A percentile compares a stretch with the other conserved stretches of the same genome.
Conservation (phyloP, 140 eudicot genomes). For the Anethum foeniculum region DNA sequence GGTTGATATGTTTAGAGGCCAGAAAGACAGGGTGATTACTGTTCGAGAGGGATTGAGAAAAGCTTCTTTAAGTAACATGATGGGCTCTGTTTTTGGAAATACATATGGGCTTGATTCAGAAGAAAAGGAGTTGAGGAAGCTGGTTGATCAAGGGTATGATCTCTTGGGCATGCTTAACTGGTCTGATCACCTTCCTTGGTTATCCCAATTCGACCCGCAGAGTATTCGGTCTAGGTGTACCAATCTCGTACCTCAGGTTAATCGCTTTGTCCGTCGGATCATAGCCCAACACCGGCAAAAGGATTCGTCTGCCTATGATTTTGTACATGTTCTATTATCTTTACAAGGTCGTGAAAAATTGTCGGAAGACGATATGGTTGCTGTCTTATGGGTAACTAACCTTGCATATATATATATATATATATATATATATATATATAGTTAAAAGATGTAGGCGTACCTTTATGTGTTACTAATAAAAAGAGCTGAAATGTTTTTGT, state of each 20-base stretch:
- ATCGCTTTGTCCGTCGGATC: slow-evolving; percentile 56
- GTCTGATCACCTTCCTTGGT: slow-evolving; percentile 83
- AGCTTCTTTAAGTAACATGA: slow-evolving; percentile 75
- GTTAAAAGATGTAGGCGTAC: too few species aligned
- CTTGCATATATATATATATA: too few species aligned
- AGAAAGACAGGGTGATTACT: not conserved
- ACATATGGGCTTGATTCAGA: slow-evolving; percentile 31
- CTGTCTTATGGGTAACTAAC: slow-evolving; percentile 68
- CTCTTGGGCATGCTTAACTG: slow-evolving; percentile 63
- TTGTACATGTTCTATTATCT: slow-evolving; percentile 72
- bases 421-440: too few species aligned
- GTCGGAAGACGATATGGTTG: slow-evolving; percentile 85
- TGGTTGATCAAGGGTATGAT: slow-evolving; percentile 86
- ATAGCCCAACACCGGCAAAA: slow-evolving; percentile 43
- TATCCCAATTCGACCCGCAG: slow-evolving; percentile 56
- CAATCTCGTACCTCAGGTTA: slow-evolving; percentile 61
- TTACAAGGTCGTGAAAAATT: slow-evolving; percentile 50
- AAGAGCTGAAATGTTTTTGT: too few species aligned
- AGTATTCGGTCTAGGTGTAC: slow-evolving; percentile 61
- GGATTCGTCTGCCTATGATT: slow-evolving; percentile 13
- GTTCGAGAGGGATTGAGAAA: slow-evolving; percentile 49
- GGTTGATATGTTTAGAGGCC: too few species aligned
- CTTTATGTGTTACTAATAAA: too few species aligned
- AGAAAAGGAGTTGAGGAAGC: slow-evolving; percentile 35
- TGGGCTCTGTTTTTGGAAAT: slow-evolving; percentile 79